Conservation (phyloP, 1,284 basidiomycete genomes). For the Ganoderma resinaceum region DNA sequence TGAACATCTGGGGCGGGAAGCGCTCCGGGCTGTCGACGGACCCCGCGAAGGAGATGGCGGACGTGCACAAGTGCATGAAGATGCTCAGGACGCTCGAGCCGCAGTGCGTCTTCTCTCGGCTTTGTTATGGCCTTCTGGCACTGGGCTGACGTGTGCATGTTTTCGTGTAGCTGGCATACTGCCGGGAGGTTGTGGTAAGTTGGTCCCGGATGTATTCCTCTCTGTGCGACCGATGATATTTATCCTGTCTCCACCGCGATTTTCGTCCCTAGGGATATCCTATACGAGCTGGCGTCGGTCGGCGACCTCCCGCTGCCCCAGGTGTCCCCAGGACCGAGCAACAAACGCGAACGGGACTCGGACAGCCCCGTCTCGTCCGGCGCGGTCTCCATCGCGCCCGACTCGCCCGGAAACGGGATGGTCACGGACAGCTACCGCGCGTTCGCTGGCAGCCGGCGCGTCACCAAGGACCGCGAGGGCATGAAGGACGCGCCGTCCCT, state of each 20-base stretch:
- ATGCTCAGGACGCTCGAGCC: slow-evolving; percentile 61
- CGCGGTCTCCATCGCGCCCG: slow-evolving; percentile 6
- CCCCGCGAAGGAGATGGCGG: slow-evolving; percentile 67
- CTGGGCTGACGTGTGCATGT: slow-evolving; percentile 5
- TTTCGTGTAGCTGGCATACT: slow-evolving; percentile 49
- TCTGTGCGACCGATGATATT: background rate
- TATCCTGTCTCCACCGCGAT: background rate
- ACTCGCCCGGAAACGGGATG: slow-evolving; percentile 1
- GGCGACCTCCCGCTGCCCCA: slow-evolving; percentile 70
- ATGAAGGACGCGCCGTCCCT: slow-evolving; percentile 24
- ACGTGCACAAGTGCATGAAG: slow-evolving; percentile 76
- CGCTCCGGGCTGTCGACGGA: slow-evolving; percentile 62
- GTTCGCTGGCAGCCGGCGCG: slow-evolving; percentile 44
- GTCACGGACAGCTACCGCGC: slow-evolving; percentile 29
- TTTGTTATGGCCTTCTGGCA: background rate
- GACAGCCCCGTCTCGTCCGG: slow-evolving; percentile 46
- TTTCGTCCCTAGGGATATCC: slow-evolving; percentile 57
- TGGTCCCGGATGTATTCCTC: background rate
- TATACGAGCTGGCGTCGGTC: slow-evolving; percentile 71
- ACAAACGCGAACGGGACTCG: slow-evolving; percentile 68
- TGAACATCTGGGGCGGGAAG: slow-evolving; percentile 79
- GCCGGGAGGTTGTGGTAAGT: slow-evolving; percentile 53
- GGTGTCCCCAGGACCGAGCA: slow-evolving; percentile 49
- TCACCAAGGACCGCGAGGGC: slow-evolving; percentile 35
- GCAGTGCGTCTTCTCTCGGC: slow-evolving; percentile 42